A percentile compares a stretch with the other conserved stretches of the same genome.
These are phyloP conservation scores for Rhododendron simsii DNA, from an alignment of 148 eudicot species.

Conservation along the genomic window DNA sequence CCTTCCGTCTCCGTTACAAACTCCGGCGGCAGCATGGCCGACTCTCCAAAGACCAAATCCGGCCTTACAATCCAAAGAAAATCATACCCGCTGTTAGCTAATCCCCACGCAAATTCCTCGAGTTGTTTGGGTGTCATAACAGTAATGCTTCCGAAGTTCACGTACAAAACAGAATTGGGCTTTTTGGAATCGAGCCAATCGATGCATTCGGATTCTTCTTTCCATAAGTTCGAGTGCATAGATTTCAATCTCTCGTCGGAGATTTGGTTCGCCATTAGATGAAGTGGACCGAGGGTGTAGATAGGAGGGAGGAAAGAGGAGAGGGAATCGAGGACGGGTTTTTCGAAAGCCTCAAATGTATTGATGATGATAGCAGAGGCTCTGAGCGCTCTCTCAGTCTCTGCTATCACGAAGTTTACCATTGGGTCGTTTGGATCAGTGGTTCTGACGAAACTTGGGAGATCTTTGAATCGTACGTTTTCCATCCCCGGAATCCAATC, in stretches of 20 bases:
- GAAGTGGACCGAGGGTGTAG: constrained; percentile 44
- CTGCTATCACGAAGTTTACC: constrained; percentile 17
- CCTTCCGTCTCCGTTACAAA: constrained; percentile 31
- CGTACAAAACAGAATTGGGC: constrained; percentile 40
- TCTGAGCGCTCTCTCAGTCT: constrained; percentile 15
- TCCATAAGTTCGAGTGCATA: constrained; percentile 48
- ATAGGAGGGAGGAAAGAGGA: constrained; percentile 27
- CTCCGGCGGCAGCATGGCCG: constrained; percentile 35
- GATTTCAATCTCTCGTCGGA: constrained; percentile 21
- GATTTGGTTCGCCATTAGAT: constrained; percentile 21
- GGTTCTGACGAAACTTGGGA: constrained; percentile 51
- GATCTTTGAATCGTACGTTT: constrained; percentile 21
- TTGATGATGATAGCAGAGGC: constrained; percentile 44
- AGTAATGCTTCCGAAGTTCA: constrained; percentile 54
- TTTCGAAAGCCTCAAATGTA: constrained; percentile 50
- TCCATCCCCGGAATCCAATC: constrained; percentile 42
- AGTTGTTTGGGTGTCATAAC: constrained; percentile 37
- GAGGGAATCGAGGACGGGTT: constrained; percentile 24
- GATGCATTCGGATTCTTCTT: constrained; percentile 38
- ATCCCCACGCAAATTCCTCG: constrained; percentile 59
- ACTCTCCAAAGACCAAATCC: constrained; percentile 38
- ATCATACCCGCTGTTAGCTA: constrained; percentile 45
- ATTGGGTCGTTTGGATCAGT: constrained; percentile 4
- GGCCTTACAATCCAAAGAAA: constrained; percentile 67
- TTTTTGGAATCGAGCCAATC: constrained; percentile 46